These are phyloP conservation scores for Coemansia sp. DNA, from an alignment of 192 early-diverging fungal species.

Conservation along the genomic window DNA sequence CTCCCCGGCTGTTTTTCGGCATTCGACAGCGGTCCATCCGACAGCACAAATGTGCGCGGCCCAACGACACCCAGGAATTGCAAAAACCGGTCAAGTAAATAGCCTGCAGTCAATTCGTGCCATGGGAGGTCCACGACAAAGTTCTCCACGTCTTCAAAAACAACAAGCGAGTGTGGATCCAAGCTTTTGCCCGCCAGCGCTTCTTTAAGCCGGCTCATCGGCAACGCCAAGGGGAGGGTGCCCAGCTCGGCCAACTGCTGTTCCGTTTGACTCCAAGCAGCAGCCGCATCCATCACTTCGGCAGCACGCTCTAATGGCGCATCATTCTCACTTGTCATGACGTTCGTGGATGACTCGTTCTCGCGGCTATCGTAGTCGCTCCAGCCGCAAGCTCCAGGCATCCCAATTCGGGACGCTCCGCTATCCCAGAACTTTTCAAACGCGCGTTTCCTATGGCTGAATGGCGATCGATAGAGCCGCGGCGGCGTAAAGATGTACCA, in stretches of 20 bases:
- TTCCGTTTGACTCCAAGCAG: neutral
- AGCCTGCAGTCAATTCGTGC: neutral
- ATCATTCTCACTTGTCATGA: neutral
- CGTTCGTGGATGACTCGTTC: neutral
- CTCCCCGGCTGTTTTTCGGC: no score
- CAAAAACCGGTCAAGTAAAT: constrained; percentile 13
- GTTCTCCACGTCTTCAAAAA: constrained; percentile 37
- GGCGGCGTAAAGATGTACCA: constrained; percentile 23
- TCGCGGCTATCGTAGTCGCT: neutral
- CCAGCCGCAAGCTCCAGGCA: constrained; percentile 20
- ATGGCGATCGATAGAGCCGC: neutral
- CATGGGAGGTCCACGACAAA: constrained; percentile 26
- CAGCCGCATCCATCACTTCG: neutral
- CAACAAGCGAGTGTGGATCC: constrained; percentile 21
- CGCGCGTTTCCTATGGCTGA: constrained; percentile 7
- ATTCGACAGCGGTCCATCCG: neutral
- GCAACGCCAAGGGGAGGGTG: neutral
- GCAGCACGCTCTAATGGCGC: neutral
- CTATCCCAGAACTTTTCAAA: constrained; percentile 36
- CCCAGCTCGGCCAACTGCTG: neutral
- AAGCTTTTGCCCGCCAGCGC: neutral
- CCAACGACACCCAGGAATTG: constrained; percentile 35
- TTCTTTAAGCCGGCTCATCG: neutral
- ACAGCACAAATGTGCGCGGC: constrained; percentile 17
- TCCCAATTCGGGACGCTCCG: constrained; percentile 18